Percentiles rank a stretch among this genome's conserved stretches.
These are phyloP conservation scores for Amylostereum areolatum DNA, from an alignment of 1,284 basidiomycete genomes.

Conservation along the genomic window DNA sequence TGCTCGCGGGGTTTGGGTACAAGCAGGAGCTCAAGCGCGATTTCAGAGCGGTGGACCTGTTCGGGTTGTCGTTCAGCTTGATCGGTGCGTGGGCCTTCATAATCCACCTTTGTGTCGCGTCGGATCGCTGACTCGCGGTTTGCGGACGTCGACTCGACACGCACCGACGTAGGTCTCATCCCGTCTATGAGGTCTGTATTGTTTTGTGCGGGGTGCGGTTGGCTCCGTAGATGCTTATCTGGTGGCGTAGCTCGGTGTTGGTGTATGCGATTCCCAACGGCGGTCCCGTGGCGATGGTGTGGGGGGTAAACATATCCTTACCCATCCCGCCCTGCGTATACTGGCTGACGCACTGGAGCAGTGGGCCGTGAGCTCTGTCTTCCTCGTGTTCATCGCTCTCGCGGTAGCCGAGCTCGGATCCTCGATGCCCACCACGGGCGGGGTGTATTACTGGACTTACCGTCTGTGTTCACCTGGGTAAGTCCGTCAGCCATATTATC, in stretches of 20 bases:
- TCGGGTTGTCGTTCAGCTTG: conserved; percentile 30
- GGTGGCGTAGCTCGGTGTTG: conserved; percentile 27
- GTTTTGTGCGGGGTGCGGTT: not conserved
- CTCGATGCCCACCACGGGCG: conserved; percentile 31
- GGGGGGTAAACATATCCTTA: conserved; percentile 25
- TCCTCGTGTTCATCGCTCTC: conserved; percentile 24
- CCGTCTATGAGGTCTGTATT: conserved; percentile 33
- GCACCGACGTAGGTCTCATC: conserved; percentile 17
- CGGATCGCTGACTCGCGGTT: too few relatives aligned
- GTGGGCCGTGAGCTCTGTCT: conserved; percentile 20
- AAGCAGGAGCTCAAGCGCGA: conserved; percentile 37
- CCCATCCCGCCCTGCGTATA: conserved; percentile 11
- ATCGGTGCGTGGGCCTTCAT: conserved; percentile 22
- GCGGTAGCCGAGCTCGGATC: conserved; percentile 27
- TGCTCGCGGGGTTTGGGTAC: conserved; percentile 33
- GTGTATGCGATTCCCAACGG: conserved; percentile 40
- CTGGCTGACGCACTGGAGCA: conserved; percentile 5
- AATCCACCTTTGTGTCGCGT: too few relatives aligned
- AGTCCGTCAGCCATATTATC: conserved; percentile 13
- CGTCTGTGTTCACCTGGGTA: conserved; percentile 25
- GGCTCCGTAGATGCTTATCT: conserved; percentile 10
- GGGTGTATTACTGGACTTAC: conserved; percentile 36
- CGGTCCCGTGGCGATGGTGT: conserved; percentile 42
- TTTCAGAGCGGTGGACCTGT: conserved; percentile 22
- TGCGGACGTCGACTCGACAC: not conserved